Evolutionary conservation across 148 eudicot species (phyloP).

Genomic region (Chenopodium formosanum): DNA sequence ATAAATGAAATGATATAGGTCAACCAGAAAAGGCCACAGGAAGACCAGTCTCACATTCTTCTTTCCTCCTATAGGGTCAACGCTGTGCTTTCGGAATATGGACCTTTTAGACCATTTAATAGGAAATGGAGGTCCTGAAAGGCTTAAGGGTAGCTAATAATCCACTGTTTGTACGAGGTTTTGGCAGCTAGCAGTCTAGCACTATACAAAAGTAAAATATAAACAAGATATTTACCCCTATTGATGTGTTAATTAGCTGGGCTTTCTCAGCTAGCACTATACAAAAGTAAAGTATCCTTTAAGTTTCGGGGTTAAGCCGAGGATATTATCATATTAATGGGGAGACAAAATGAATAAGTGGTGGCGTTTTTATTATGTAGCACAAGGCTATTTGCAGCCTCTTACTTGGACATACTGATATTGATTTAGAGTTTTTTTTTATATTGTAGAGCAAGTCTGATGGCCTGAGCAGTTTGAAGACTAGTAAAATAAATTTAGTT

Average conservation of each 20-base stretch:
- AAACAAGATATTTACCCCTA: background rate
- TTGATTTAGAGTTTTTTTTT: constrained; percentile 17
- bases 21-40: background rate
- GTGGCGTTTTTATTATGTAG: background rate
- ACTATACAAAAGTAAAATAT: background rate
- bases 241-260: no score
- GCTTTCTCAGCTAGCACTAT: background rate
- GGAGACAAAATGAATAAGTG: background rate
- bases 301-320: background rate
- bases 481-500: constrained; percentile 89
- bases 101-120: background rate
- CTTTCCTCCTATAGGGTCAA: background rate
- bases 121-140: background rate
- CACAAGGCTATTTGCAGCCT: background rate
- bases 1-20: no score
- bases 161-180: background rate
- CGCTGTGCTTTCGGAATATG: background rate
- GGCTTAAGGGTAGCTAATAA: background rate
- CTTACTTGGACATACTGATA: constrained; percentile 11
- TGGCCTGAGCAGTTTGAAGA: constrained; percentile 78
- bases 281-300: no score
- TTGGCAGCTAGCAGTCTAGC: background rate
- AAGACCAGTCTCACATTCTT: background rate
- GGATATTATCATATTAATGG: background rate
- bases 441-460: constrained; percentile 63